phyloP scores from a whole-genome alignment of 305 asterid species.

The Solanum hybrid region DNA sequence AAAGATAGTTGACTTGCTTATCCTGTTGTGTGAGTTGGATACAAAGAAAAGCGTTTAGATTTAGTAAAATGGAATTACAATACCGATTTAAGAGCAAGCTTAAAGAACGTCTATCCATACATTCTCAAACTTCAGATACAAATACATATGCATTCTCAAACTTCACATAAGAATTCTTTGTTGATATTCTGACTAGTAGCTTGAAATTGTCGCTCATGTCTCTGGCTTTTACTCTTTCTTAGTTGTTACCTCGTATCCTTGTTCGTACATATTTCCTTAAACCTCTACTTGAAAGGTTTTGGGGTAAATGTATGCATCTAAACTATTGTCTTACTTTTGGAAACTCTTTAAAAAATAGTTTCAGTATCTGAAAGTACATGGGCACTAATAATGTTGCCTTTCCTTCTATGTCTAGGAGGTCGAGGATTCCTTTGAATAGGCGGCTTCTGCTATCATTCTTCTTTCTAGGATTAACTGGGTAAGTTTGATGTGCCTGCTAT shows the following conservation, averaged over 20 bases:
- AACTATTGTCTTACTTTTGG: neutral
- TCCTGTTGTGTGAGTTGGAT: neutral
- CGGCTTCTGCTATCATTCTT: conserved; percentile 58
- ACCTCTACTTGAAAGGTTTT: neutral
- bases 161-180: neutral
- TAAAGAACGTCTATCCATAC: neutral
- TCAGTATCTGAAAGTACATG: neutral
- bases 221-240: neutral
- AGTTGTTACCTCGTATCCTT: neutral
- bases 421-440: conserved; percentile 54
- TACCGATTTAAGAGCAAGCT: neutral
- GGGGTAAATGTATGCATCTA: neutral
- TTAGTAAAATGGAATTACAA: neutral
- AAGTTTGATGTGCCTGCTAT: conserved; percentile 16
- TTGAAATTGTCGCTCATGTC: neutral
- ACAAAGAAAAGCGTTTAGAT: neutral
- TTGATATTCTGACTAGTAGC: neutral
- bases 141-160: neutral
- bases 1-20: neutral
- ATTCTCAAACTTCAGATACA: neutral
- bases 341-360: neutral
- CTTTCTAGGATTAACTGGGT: conserved; percentile 97
- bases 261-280: neutral
- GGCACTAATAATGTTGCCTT: neutral
- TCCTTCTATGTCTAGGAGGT: conserved; percentile 43